These are phyloP conservation scores for Gastrodia elata DNA, from an alignment of 106 monocot genomes.

Conservation along the genomic window DNA sequence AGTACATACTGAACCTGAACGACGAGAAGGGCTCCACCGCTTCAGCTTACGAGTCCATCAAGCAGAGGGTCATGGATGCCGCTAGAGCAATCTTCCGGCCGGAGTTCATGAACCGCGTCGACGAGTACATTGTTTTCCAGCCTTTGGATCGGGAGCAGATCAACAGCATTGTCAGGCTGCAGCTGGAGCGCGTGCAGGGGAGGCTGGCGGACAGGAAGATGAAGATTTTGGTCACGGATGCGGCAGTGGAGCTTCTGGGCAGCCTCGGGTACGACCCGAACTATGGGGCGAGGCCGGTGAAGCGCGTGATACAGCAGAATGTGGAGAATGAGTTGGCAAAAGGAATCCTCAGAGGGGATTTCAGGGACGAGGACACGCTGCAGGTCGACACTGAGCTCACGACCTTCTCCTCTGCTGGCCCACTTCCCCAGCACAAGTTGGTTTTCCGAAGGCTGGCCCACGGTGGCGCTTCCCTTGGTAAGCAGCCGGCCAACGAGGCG, in stretches of 20 bases:
- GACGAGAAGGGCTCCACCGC: slow-evolving; percentile 32
- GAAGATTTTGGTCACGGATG: slow-evolving; percentile 49
- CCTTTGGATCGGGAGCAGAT: slow-evolving; percentile 86
- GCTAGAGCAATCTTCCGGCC: slow-evolving; percentile 85
- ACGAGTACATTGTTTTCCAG: slow-evolving; percentile 95
- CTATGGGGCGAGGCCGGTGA: slow-evolving; percentile 97
- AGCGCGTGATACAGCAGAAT: slow-evolving; percentile 91
- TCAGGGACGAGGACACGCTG: slow-evolving; percentile 80
- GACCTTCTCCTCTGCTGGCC: slow-evolving; percentile 71
- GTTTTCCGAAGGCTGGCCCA: slow-evolving; percentile 40
- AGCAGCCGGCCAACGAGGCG: slow-evolving; percentile 21
- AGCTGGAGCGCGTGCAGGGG: slow-evolving; percentile 78
- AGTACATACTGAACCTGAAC: slow-evolving; percentile 73
- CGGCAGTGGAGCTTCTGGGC: slow-evolving; percentile 69
- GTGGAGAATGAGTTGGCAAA: slow-evolving; percentile 93
- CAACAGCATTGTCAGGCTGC: slow-evolving; percentile 77
- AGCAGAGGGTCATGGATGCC: slow-evolving; percentile 81
- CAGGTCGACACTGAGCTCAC: slow-evolving; percentile 74
- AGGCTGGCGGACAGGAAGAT: slow-evolving; percentile 79
- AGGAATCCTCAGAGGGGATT: slow-evolving; percentile 89
- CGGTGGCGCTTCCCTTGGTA: slow-evolving; percentile 17
- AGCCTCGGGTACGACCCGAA: slow-evolving; percentile 94
- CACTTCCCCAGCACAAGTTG: slow-evolving; percentile 75
- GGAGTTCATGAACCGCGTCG: slow-evolving; percentile 98
- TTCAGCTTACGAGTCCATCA: slow-evolving; percentile 72